These are phyloP conservation scores for Melianthus villosus DNA, from an alignment of 441 rosid species.

Conservation along the genomic window DNA sequence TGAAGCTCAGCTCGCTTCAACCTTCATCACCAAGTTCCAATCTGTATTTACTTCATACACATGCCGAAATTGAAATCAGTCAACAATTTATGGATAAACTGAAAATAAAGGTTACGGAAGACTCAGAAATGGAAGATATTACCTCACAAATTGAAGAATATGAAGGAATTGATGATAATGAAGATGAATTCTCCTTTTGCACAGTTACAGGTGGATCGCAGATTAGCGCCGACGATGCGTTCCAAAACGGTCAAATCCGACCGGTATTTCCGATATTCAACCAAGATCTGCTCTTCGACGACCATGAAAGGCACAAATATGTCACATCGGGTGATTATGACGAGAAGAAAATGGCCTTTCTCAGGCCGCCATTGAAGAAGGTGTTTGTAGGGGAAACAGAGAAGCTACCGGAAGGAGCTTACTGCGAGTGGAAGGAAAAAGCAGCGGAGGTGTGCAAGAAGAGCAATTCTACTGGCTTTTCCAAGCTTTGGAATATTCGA, in stretches of 20 bases:
- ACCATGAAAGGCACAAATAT: neutral
- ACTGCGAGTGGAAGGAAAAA: conserved; percentile 44
- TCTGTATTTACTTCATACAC: neutral
- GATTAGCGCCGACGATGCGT: conserved; percentile 51
- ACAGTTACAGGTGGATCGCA: conserved; percentile 32
- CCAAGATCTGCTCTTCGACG: conserved; percentile 24
- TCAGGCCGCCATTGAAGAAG: conserved; percentile 34
- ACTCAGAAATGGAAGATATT: too few relatives aligned
- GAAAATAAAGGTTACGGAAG: too few relatives aligned
- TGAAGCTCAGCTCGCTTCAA: too few relatives aligned
- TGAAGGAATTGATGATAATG: conserved; percentile 16
- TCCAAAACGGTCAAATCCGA: conserved; percentile 59
- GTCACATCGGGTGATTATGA: too few relatives aligned
- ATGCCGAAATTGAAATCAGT: neutral
- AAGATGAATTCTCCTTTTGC: conserved; percentile 58
- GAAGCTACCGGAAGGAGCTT: conserved; percentile 30
- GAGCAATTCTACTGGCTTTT: conserved; percentile 79
- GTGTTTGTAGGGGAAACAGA: conserved; percentile 30
- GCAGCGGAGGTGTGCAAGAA: conserved; percentile 41
- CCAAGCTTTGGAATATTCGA: conserved; percentile 58
- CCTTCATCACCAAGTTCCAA: too few relatives aligned
- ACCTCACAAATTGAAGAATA: neutral
- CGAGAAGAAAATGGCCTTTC: too few relatives aligned
- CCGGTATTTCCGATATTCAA: conserved; percentile 58
- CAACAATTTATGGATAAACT: conserved; percentile 1